Conservation (phyloP, 179 eudicot genomes). For the Beta corolliflora region DNA sequence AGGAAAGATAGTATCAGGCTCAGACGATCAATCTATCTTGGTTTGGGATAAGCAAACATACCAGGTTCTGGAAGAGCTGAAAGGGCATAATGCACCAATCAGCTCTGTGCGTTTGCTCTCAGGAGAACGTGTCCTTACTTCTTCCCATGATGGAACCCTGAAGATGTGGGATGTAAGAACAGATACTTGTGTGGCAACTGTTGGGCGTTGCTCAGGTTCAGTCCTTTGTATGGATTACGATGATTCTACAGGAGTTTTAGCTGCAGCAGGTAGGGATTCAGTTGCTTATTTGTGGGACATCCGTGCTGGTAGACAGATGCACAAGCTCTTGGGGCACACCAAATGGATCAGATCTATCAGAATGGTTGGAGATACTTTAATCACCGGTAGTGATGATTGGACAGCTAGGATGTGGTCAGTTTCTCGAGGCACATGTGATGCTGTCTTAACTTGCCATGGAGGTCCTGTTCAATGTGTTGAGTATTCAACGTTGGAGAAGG, state of each 20-base stretch:
- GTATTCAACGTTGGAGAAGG: constrained; percentile 74
- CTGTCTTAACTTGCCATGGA: constrained; percentile 89
- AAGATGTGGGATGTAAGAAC: constrained; percentile 99
- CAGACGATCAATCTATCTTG: constrained; percentile 87
- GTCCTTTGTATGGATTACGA: constrained; percentile 92
- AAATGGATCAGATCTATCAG: constrained; percentile 92
- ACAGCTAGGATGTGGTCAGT: constrained; percentile 97
- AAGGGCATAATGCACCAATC: constrained; percentile 83
- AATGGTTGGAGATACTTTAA: constrained; percentile 90
- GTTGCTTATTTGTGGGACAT: constrained; percentile 90
- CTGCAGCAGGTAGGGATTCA: constrained; percentile 88
- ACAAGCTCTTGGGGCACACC: constrained; percentile 84
- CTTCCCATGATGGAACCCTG: constrained; percentile 90
- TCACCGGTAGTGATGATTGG: constrained; percentile 99
- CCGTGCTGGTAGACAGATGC: constrained; percentile 90
- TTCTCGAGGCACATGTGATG: constrained; percentile 92
- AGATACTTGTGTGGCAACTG: constrained; percentile 91
- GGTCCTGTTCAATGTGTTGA: constrained; percentile 84
- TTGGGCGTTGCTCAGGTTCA: constrained; percentile 86
- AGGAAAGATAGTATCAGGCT: constrained; percentile 86
- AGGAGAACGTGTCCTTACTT: constrained; percentile 91
- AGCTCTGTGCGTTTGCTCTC: constrained; percentile 87
- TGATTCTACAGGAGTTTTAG: constrained; percentile 80
- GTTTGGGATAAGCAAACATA: constrained; percentile 97
- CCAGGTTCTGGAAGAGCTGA: constrained; percentile 88